A percentile compares a stretch with the other conserved stretches of the same genome.
Evolutionary conservation across 2,329 filamentous ascomycete genomes (phyloP).

Genomic region (Fusarium sp.): DNA sequence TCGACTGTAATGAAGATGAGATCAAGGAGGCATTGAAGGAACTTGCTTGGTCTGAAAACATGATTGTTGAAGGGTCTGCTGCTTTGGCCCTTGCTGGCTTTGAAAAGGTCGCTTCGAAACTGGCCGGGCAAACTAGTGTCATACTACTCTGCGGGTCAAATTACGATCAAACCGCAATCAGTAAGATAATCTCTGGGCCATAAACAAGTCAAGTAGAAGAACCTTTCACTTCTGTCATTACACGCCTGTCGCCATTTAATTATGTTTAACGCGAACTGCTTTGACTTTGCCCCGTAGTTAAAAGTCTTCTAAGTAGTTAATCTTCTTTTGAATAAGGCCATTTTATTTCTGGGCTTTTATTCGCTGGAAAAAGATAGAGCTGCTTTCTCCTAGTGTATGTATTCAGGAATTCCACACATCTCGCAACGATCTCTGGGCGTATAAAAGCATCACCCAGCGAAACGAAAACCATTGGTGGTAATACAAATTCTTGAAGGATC

Average conservation of each 20-base stretch:
- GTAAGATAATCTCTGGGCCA: accelerated
- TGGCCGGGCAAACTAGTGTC: not conserved
- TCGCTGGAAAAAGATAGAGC: too few relatives aligned
- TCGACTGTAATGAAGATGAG: not conserved
- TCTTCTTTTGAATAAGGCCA: too few relatives aligned
- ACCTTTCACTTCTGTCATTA: not conserved
- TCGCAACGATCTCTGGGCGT: too few relatives aligned
- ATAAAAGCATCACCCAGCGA: too few relatives aligned
- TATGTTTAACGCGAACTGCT: not conserved
- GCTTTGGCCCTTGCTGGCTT: not conserved
- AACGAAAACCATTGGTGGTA: too few relatives aligned
- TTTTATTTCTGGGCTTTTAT: too few relatives aligned
- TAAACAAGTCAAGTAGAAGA: not conserved
- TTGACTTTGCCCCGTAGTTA: not conserved
- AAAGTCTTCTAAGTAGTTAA: not conserved
- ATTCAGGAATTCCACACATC: too few relatives aligned
- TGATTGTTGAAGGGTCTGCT: not conserved
- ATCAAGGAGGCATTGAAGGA: not conserved
- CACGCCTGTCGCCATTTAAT: not conserved
- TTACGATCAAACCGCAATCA: not conserved
- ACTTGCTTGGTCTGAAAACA: not conserved
- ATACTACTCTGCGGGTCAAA: not conserved
- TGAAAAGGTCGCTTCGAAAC: accelerated
- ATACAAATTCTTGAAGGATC: too few relatives aligned
- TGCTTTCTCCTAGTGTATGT: too few relatives aligned